Conservation (phyloP, 768 basidiomycete genomes). For the Leccinellum albellum region DNA sequence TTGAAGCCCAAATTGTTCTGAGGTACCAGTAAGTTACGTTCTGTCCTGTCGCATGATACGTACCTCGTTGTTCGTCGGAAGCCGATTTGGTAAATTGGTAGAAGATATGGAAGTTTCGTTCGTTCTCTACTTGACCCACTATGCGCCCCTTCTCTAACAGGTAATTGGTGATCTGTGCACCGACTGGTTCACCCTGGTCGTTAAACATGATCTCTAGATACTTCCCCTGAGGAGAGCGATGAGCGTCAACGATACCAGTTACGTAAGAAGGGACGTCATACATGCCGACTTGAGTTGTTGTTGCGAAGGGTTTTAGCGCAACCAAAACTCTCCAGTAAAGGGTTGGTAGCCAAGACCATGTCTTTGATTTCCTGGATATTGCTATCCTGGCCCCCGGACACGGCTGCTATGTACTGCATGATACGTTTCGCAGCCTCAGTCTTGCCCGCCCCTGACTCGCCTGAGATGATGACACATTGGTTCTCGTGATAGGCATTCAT, state of each 20-base stretch:
- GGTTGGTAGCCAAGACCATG: constrained; percentile 99
- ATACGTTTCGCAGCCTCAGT: constrained; percentile 99
- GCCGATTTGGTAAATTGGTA: constrained; percentile 99
- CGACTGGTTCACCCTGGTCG: constrained; percentile 84
- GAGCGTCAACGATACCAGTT: constrained; percentile 2
- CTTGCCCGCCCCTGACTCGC: constrained; percentile 98
- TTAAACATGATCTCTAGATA: constrained; percentile 99
- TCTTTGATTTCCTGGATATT: constrained; percentile 98
- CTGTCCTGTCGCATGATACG: constrained; percentile 12
- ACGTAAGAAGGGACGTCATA: constrained; percentile 40
- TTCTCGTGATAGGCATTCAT: constrained; percentile 99
- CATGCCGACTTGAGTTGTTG: constrained; percentile 98
- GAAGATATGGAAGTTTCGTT: constrained; percentile 98
- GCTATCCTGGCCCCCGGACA: constrained; percentile 81
- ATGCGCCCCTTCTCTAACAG: constrained; percentile 95
- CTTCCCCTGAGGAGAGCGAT: constrained; percentile 67
- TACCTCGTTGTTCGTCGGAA: constrained; percentile 83
- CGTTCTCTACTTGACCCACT: constrained; percentile 93
- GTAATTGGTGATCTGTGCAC: constrained; percentile 98
- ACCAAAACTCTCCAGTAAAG: constrained; percentile 94
- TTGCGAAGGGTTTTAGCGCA: constrained; percentile 99
- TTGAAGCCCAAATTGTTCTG: constrained; percentile 92
- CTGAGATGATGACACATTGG: constrained; percentile 99
- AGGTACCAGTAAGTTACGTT: constrained; percentile 13
- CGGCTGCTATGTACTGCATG: constrained; percentile 99